phyloP scores from a whole-genome alignment of 2,329 filamentous ascomycete genomes.

The Stemphylium beticola region DNA sequence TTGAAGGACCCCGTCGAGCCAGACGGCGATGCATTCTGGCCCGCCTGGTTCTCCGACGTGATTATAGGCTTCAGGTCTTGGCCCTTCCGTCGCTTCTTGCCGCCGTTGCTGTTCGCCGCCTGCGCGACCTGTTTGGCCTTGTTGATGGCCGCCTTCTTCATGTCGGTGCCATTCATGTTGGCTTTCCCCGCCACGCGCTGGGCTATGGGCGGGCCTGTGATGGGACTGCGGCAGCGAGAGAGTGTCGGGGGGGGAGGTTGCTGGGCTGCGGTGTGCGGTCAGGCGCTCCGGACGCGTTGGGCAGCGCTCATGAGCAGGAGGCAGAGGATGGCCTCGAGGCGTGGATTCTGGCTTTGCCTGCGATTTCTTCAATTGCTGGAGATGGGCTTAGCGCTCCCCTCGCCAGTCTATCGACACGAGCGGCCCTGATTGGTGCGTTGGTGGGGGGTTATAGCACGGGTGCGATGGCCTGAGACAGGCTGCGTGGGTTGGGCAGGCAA shows the following conservation, averaged over 20 bases:
- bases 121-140: slow-evolving; percentile 70
- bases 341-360: slow-evolving; percentile 19
- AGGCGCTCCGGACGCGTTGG: slow-evolving; percentile 37
- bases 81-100: slow-evolving; percentile 78
- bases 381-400: slow-evolving; percentile 45
- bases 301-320: slow-evolving; percentile 36
- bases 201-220: slow-evolving; percentile 17
- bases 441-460: slow-evolving; percentile 21
- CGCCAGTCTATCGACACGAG: slow-evolving; percentile 33
- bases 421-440: slow-evolving; percentile 37
- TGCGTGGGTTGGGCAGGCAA: not conserved
- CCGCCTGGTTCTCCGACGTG: slow-evolving; percentile 66
- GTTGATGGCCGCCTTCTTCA: slow-evolving; percentile 69
- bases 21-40: slow-evolving; percentile 52
- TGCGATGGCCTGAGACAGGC: slow-evolving; percentile 18
- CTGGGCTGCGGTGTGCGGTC: slow-evolving; percentile 26
- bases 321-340: slow-evolving; percentile 2
- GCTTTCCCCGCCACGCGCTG: slow-evolving; percentile 41
- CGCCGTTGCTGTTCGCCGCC: slow-evolving; percentile 61
- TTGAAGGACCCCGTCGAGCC: slow-evolving; percentile 45
- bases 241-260: slow-evolving; percentile 6
- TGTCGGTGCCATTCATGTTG: slow-evolving; percentile 68
- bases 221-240: not conserved
- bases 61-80: slow-evolving; percentile 75
- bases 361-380: slow-evolving; percentile 46